Conservation (phyloP, 257 asterid species). For the Fraxinus americana region DNA sequence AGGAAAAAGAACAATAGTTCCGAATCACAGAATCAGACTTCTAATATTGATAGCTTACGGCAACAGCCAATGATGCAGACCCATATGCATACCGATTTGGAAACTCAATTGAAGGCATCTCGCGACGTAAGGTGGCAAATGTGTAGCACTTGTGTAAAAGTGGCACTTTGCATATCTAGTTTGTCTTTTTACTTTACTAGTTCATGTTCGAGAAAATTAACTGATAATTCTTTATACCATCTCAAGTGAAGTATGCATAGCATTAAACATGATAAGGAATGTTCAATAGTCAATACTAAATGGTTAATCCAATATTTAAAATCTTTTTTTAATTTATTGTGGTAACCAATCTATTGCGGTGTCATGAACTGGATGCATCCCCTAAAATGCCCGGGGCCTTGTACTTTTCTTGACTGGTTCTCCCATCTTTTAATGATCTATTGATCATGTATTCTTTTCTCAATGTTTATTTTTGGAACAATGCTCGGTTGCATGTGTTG, state of each 20-base stretch:
- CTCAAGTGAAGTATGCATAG: not conserved
- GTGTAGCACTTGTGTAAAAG: constrained; percentile 53
- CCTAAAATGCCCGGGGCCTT: not conserved
- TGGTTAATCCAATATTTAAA: not conserved
- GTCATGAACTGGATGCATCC: not conserved
- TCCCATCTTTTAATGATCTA: not conserved
- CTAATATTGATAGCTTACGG: constrained; percentile 40
- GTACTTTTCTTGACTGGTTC: not conserved
- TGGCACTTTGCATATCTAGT: constrained; percentile 11
- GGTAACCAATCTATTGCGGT: not conserved
- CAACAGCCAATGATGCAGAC: constrained; percentile 48
- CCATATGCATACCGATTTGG: constrained; percentile 58
- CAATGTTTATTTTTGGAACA: not conserved
- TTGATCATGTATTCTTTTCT: constrained; percentile 12
- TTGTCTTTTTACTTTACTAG: constrained; percentile 5
- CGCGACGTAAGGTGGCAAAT: constrained; percentile 99
- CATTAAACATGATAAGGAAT: not conserved
- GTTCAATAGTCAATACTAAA: not conserved
- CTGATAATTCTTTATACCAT: not conserved
- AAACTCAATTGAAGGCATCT: constrained; percentile 95
- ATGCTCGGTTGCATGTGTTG: constrained; percentile 1
- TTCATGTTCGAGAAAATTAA: constrained; percentile 16
- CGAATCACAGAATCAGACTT: constrained; percentile 51
- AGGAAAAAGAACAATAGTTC: constrained; percentile 66
- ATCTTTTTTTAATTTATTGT: not conserved